Base-by-base conservation (phyloP, 192 early-diverging fungal species). In the Rhizophlyctis rosea region DNA sequence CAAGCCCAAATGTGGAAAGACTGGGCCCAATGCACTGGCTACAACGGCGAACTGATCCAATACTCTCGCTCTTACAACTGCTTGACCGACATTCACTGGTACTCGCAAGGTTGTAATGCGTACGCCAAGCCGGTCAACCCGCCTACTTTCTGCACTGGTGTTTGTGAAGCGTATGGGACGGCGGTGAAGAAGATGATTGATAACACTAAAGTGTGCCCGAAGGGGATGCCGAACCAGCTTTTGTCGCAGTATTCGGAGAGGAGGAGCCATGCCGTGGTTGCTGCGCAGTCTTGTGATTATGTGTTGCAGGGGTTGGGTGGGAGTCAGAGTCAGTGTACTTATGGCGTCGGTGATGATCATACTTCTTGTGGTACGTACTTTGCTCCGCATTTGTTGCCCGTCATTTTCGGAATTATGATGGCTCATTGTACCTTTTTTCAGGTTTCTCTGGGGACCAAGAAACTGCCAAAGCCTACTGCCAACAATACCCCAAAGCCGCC, bases 1-100 rank as follows among this genome's bases (percentile, higher is more conserved):
- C 73, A 76, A 59, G 55, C 36, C 4, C 34, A 16, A 11, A 57
- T 72, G 34, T 75, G 74, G 69, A 61, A 54, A 25, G 65, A 78
- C 53, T 79, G 69, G 67, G 65, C 69, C 18, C 49, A 61, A 5
- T 79, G 77, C 64, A 24, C 68, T 28, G 72, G 67, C 54, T 80
- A 77, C 70, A 23, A 63, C 2, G 78, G 75, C 62, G 54, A 65
- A 29, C 65, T 64, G n/a, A 77, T 80, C 57, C 78, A 80, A 62
- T 77, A 75, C 65, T 70, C 64, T 54, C 65, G 70, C 21, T 59
- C 75, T 4, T 78, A 78, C 64, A 55, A 59, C 18, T 80, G 78
- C 75, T 36, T 78, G 47, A 77, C 67, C 47, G 78, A 80, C 56
- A 67, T 80, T 23, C 74, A 72, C 64, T 30, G 54, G 24, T 71